These are phyloP conservation scores for Epipyxis sp. DNA, from an alignment of 108 stramenopile genomes.

Conservation along the genomic window DNA sequence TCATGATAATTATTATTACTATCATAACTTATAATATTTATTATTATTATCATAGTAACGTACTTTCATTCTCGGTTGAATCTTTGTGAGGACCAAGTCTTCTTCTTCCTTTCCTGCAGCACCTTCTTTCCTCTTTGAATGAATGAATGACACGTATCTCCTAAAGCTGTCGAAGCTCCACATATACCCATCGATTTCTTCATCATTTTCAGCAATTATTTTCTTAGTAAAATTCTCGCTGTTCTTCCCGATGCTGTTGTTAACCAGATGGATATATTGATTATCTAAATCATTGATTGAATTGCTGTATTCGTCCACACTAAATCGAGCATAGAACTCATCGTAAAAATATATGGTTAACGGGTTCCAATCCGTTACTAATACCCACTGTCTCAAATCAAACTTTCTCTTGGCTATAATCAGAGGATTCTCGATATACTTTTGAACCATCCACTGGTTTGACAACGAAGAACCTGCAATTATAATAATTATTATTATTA, in stretches of 20 bases:
- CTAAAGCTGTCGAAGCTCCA: conserved; percentile 49
- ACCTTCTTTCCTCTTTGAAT: too few relatives aligned
- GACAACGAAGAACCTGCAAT: conserved; percentile 30
- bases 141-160: conserved; percentile 45
- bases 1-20: too few relatives aligned
- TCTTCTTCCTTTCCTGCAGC: conserved; percentile 11
- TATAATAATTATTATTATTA: too few relatives aligned
- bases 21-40: too few relatives aligned
- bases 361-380: conserved; percentile 64
- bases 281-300: conserved; percentile 41
- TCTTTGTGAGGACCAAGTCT: conserved; percentile 35
- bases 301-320: conserved; percentile 43
- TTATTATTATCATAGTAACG: too few relatives aligned
- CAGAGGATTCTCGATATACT: conserved; percentile 68
- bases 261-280: conserved; percentile 59
- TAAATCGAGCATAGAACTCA: conserved; percentile 61
- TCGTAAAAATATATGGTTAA: conserved; percentile 63
- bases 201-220: conserved; percentile 53
- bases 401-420: conserved; percentile 59
- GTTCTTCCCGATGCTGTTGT: conserved; percentile 59
- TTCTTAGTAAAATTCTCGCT: conserved; percentile 40
- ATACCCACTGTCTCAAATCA: conserved; percentile 65
- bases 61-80: conserved; percentile 51
- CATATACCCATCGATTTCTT: conserved; percentile 57
- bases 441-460: conserved; percentile 63